These are phyloP conservation scores for Juglanconis juglandina DNA, from an alignment of 2,329 filamentous ascomycete genomes.

Conservation along the genomic window DNA sequence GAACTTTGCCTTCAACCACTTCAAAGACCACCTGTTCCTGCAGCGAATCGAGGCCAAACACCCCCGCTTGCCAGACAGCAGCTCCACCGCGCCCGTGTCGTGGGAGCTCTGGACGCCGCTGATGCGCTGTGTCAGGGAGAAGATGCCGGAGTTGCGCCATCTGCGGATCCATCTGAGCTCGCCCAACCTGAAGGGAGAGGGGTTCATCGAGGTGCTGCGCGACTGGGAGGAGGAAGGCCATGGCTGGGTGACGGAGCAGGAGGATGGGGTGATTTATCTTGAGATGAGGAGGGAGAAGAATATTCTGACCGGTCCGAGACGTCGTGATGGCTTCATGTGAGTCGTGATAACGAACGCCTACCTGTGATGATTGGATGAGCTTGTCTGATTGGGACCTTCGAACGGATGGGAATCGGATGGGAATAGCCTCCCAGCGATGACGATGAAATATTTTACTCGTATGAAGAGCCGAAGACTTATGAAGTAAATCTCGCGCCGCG, in stretches of 20 bases:
- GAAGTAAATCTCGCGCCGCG: too few species aligned
- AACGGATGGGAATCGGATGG: too few species aligned
- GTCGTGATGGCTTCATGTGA: neutral
- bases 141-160: conserved; percentile 8
- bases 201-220: conserved; percentile 5
- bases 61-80: conserved; percentile 4
- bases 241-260: conserved; percentile 9
- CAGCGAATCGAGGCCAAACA: conserved; percentile 11
- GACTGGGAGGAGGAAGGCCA: conserved; percentile 7
- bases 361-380: too few species aligned
- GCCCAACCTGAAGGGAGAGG: neutral
- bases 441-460: too few species aligned
- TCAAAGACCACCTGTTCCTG: conserved; percentile 25
- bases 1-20: conserved; percentile 22
- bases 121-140: conserved; percentile 9
- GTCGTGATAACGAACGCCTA: neutral
- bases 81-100: conserved; percentile 8
- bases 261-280: conserved; percentile 6
- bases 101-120: conserved; percentile 17
- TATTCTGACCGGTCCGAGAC: neutral
- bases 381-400: too few species aligned
- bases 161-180: conserved; percentile 6
- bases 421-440: too few species aligned
- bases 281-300: neutral
- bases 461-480: too few species aligned